A percentile compares a stretch with the other conserved stretches of the same genome.
Evolutionary conservation across 2,329 filamentous ascomycete species (phyloP).

Genomic region (Colletotrichum karsti): DNA sequence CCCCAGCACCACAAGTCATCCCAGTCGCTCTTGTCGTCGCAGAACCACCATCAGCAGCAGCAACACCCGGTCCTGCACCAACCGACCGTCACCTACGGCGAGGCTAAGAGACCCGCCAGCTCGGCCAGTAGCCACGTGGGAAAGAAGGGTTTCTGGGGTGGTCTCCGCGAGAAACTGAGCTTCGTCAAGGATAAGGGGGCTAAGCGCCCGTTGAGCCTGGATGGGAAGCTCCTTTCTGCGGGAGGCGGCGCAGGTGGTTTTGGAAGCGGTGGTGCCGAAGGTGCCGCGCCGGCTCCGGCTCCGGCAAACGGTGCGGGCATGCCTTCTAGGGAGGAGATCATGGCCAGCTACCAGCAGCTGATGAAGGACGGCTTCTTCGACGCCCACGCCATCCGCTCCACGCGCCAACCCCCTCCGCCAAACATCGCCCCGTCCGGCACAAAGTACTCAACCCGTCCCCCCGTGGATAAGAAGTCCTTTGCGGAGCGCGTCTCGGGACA

Average conservation of each 20-base stretch:
- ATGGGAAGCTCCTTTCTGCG: conserved; percentile 26
- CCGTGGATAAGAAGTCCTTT: conserved; percentile 24
- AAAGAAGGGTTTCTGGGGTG: conserved; percentile 41
- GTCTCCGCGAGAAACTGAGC: conserved; percentile 36
- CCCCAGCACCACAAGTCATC: conserved; percentile 19
- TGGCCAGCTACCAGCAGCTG: conserved; percentile 65
- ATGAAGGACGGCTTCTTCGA: conserved; percentile 67
- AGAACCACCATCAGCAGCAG: conserved; percentile 18
- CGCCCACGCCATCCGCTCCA: conserved; percentile 65
- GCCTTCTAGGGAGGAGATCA: conserved; percentile 57
- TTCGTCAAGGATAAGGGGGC: conserved; percentile 31
- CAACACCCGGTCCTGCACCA: conserved; percentile 15
- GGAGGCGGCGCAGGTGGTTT: conserved; percentile 15
- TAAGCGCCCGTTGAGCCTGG: conserved; percentile 31
- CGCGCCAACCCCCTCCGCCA: conserved; percentile 51
- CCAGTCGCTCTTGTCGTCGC: conserved; percentile 12
- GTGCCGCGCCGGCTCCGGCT: conserved; percentile 1
- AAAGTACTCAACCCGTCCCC: conserved; percentile 19
- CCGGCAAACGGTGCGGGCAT: conserved; percentile 35
- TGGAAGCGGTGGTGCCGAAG: not conserved
- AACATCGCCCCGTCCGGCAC: conserved; percentile 20
- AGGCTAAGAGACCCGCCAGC: conserved; percentile 27
- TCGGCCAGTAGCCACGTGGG: conserved; percentile 23
- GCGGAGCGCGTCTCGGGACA: conserved; percentile 27
- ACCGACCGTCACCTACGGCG: conserved; percentile 21